Conservation (phyloP, 164 flowering plant genomes). For the Buxus sempervirens region DNA sequence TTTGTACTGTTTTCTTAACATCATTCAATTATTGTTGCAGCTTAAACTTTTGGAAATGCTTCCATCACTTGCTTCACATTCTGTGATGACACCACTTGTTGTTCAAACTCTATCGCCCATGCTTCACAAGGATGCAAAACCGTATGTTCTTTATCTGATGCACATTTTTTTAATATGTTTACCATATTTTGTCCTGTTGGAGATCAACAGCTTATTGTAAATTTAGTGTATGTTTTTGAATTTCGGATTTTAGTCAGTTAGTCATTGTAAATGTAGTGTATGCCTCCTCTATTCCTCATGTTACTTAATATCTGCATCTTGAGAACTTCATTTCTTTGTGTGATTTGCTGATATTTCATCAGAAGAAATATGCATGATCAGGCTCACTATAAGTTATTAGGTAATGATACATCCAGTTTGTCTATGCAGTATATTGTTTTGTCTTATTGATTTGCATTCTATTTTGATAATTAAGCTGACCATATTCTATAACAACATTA, state of each 20-base stretch:
- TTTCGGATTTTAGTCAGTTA: background rate
- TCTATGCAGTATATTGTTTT: background rate
- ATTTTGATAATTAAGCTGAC: background rate
- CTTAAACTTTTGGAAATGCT: conserved; percentile 69
- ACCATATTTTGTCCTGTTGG: background rate
- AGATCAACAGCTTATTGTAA: background rate
- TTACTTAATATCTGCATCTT: no score
- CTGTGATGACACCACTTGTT: conserved; percentile 71
- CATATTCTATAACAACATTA: background rate
- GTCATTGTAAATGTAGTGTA: no score
- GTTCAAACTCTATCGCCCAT: conserved; percentile 79
- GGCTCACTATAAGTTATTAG: background rate
- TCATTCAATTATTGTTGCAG: conserved; percentile 37
- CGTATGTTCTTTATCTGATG: conserved; percentile 42
- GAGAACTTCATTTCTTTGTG: background rate
- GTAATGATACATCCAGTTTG: background rate
- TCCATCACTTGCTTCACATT: conserved; percentile 80
- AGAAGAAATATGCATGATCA: background rate
- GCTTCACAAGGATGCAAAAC: conserved; percentile 61
- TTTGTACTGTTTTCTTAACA: background rate
- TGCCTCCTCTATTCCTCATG: no score
- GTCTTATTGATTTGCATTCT: background rate
- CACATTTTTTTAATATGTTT: background rate
- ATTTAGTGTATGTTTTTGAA: conserved; percentile 1
- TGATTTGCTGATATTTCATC: no score